Evolutionary conservation across 768 basidiomycete species (phyloP).

Genomic region (Auriscalpium orientale): DNA sequence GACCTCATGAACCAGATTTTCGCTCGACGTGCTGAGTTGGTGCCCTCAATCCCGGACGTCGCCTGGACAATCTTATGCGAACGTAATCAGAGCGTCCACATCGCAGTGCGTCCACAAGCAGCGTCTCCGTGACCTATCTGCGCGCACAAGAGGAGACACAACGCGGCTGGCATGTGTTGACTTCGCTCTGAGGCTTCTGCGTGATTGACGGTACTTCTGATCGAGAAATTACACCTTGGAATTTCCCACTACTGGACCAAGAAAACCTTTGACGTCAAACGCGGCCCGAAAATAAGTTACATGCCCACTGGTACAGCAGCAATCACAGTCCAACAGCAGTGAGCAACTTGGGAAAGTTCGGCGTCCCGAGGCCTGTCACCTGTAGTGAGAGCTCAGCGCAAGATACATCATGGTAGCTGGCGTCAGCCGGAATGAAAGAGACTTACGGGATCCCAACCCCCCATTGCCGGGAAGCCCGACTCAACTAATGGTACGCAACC

Average conservation of each 20-base stretch:
- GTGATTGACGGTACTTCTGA: too few species aligned
- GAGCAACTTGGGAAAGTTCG: not conserved
- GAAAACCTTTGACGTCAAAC: too few species aligned
- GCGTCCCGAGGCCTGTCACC: not conserved
- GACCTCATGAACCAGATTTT: conserved; percentile 75
- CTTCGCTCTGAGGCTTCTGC: too few species aligned
- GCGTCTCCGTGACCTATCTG: too few species aligned
- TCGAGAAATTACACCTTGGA: too few species aligned
- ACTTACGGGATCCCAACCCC: conserved; percentile 9
- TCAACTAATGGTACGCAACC: conserved; percentile 8
- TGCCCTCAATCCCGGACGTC: conserved; percentile 61
- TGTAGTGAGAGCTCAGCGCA: not conserved
- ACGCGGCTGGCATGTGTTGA: too few species aligned
- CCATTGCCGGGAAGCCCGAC: conserved; percentile 8
- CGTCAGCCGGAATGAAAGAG: not conserved
- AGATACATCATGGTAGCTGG: not conserved
- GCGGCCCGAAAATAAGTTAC: too few species aligned
- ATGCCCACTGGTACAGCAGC: not conserved
- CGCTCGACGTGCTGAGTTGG: conserved; percentile 46
- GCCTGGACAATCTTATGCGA: too few species aligned
- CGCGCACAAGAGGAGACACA: too few species aligned
- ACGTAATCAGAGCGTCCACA: too few species aligned
- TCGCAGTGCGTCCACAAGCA: too few species aligned
- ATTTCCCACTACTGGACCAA: too few species aligned
- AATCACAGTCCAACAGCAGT: not conserved